Evolutionary conservation across 1,284 basidiomycete genomes (phyloP), one percentile per base, ranked within the genome.

Genomic region (Puccinia horiana): DNA sequence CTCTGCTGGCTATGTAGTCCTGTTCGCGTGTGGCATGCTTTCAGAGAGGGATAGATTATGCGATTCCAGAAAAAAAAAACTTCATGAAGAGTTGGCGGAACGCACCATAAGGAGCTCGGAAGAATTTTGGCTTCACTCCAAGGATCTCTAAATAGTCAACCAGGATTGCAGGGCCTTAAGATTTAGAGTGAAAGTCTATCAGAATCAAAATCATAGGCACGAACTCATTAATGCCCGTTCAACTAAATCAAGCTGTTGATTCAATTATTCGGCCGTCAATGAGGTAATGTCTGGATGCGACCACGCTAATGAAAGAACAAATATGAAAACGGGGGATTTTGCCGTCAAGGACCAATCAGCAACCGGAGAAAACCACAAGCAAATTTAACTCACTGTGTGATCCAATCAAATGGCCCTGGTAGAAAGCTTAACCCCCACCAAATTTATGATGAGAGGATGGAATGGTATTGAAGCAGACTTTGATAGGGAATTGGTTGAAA

Each of bases 91-190:
- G 35, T 1, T 29, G 40, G 42, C 61, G 18, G 35, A 35, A 69
- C 80, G 14, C 29, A 76, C 80, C 80, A 69, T 67, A 82, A 42
- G 80, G 80, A 35, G 80, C 56, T 44, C 80, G 56, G 52, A 82
- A 82, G 37, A 52, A 82, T 37, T 75, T 82, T 6, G 80, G 80
- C 42, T 75, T 82, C 8, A 81, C 54, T 61, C 78, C 78, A 6
- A 81, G 69, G 23, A 81, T 81, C 58, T 81, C 78, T 81, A 29
- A 63, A 32, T 37, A 35, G 35, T 16, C 11, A 47, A 76, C 18
- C 56, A 52, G 18, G 44, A 49, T 44, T 44, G 44, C 37, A 70
- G 23, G 29, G 35, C 23, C 23, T 16, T 70, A 75, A 54, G 40
- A 23, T 44, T 69, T 14, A 20, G 40, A 47, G 35, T 14, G 18